Evolutionary conservation across 139 green algal genomes (phyloP), one percentile per base, ranked within the genome.

Genomic region (Chlorokybus atmophyticus): DNA sequence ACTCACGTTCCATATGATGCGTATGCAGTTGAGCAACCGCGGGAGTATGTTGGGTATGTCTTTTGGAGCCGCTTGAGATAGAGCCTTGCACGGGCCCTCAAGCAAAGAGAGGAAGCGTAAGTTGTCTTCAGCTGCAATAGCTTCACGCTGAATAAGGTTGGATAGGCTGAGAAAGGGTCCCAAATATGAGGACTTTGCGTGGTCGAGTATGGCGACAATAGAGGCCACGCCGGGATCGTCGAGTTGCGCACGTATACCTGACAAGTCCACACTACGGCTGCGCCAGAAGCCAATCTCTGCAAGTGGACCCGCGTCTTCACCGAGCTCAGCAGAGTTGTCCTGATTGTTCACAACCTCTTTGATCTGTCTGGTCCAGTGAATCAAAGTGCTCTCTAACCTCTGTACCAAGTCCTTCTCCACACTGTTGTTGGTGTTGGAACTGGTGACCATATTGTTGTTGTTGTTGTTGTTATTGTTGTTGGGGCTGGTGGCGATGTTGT

Each of bases 221-320:
- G 64, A 30, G 14, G 38, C 28, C 10, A 85, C 67, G 7, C 41
- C 55, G 31, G 40, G 39, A 32, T 61, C 17, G 40, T 84, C 70
- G 47, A 91, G 76, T 73, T 93, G 85, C 24, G 61, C 23, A 2
- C 68, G 71, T 41, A 94, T 82, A 47, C 79, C 77, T 3, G 56
- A 67, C 19, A 94, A 64, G 66, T 94, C 80, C 19, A 77, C 62
- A 21, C 59, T 82, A 53, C 86, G 78, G 27, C 51, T 61, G 5
- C 78, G 70, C 86, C 86, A 94, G 56, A 91, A 91, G 48, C 83
- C 70, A 35, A 92, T 88, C 71, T 94, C 86, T 3, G 61, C 74
- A 24, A 89, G 68, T 2, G 85, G 85, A 17, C 76, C 85, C 42
- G 52, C 70, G 21, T 77, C 57, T 51, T 77, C 72, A 21, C n/a